Conservation (phyloP, 2,329 filamentous ascomycete species). For the Hyphodiscus sp. region DNA sequence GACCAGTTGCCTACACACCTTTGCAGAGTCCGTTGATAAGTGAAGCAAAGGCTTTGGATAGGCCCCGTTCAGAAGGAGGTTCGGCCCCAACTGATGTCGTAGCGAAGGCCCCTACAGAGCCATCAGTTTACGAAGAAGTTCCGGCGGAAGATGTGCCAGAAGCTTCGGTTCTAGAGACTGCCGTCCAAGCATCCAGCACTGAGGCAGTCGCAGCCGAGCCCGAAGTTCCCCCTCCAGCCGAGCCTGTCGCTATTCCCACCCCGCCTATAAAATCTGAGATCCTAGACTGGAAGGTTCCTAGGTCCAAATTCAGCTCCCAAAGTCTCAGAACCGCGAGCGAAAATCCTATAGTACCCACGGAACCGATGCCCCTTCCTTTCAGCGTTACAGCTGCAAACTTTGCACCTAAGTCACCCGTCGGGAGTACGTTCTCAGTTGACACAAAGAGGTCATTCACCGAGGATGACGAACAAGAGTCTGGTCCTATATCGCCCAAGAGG, state of each 20-base stretch:
- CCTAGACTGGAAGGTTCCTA: constrained; percentile 19
- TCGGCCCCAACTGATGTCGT: neutral
- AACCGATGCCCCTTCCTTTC: constrained; percentile 4
- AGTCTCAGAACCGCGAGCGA: constrained; percentile 12
- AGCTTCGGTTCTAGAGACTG: neutral
- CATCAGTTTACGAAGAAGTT: neutral
- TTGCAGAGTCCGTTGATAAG: neutral
- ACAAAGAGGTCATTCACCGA: constrained; percentile 19
- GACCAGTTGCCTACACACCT: neutral
- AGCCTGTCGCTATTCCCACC: neutral
- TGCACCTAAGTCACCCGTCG: constrained; percentile 27
- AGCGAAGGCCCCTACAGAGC: neutral
- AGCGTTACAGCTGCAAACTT: neutral
- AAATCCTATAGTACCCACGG: constrained; percentile 3
- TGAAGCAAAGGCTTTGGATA: neutral
- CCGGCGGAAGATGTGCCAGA: neutral
- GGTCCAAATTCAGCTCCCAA: constrained; percentile 25
- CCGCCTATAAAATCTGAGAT: constrained; percentile 7
- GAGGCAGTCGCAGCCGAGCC: neutral
- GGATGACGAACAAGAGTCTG: constrained; percentile 16
- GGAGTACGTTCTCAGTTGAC: constrained; percentile 29
- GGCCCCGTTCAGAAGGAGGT: neutral
- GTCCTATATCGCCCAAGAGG: constrained; percentile 12
- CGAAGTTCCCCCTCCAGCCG: neutral
- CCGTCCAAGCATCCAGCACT: neutral